Base-by-base conservation (phyloP, 345 rosid genomes). In the Reutealis trisperma region DNA sequence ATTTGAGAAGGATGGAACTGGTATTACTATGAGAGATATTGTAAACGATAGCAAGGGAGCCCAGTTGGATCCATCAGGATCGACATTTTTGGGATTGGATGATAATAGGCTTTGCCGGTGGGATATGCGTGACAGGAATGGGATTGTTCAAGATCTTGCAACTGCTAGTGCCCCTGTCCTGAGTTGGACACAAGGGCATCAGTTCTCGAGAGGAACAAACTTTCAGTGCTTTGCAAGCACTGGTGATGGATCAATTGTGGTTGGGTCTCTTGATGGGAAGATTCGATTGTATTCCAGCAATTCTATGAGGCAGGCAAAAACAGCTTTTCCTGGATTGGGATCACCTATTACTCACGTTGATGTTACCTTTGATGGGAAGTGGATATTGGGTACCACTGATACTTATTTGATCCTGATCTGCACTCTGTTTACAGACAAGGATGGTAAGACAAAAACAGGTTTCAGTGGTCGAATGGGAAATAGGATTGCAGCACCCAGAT, bases 251-350 rank as follows among this genome's bases (percentile, higher is more conserved):
- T 96, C 99, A 18, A 91, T 96, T 86, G 98, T 90, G 62, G 97
- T 96, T 67, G 99, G 99, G 13, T 96, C 98, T 73, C 89, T 90
- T 72, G 99, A 96, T 84, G 99, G 99, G 58, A 94, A 94, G 91
- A 96, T 96, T 77, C 84, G 99, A 63, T 83, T 96, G 81, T 96
- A 96, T 79, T 94, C 99, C 0, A 84, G 67, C 85, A 91, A 82
- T 76, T 90, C 98, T 65, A 96, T 96, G 98, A 88, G 98, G 83
- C 96, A 87, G 89, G 99, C 99, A 34, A 96, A 91, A 80, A 96
- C 98, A 21, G 98, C 97, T 77, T 96, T 96, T 84, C 99, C 98
- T 79, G 99, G 99, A 74, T 92, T 96, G 49, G 99, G 99, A 30
- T 92, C 98, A 3, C 95, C 98, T 78, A 89, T 96, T 63, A 94